Base-by-base conservation (phyloP, 257 asterid genomes). In the Solanum verrucosum region DNA sequence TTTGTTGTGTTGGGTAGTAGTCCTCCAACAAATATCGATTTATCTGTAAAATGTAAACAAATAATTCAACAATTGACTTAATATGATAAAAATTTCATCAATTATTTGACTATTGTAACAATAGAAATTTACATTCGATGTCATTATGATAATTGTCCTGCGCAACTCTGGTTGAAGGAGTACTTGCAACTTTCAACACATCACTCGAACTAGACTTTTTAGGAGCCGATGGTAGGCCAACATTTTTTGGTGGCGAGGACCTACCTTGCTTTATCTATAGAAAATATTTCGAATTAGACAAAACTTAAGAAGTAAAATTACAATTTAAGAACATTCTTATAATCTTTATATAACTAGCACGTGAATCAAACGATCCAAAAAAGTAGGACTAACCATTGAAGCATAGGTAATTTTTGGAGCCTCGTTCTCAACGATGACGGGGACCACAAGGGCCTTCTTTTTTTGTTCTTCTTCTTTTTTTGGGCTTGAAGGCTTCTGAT, bases 1-100 rank as follows among this genome's bases (percentile, higher is more conserved):
- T 87, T 90, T 18, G 93, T 93, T 29, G 94, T 85, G 31, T 92
- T 87, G 11, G 44, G 8, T 27, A 96, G 95, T 87, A 95, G 85
- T 23, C 92, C 85, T 25, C 92, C 95, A 14, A 96, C 85, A 81
- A 92, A 95, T 67, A 95, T 88, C 16, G 92, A 91, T 90, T 84
- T 94, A 11, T 77, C 93, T 89, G 89, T 34, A 42, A 86, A 13
- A 74, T 84, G 85, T 63, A n/a, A 40, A 83, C 15, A 42, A 25
- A n/a, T 60, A 65, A 49, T 23, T 31, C 27, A 75, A 56, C 5
- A 81, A 10, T 60, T 65, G 25, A 14, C 25, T 79, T 60, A 56
- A n/a, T 4, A 60, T 27, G n/a, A 27, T 27, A 70, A 35, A 52
- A 23, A 7, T 27, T 21, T 52, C 25, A 71, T 16, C 63, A 35